Conservation (phyloP, 768 basidiomycete genomes). For the Termitomyces titanicus region DNA sequence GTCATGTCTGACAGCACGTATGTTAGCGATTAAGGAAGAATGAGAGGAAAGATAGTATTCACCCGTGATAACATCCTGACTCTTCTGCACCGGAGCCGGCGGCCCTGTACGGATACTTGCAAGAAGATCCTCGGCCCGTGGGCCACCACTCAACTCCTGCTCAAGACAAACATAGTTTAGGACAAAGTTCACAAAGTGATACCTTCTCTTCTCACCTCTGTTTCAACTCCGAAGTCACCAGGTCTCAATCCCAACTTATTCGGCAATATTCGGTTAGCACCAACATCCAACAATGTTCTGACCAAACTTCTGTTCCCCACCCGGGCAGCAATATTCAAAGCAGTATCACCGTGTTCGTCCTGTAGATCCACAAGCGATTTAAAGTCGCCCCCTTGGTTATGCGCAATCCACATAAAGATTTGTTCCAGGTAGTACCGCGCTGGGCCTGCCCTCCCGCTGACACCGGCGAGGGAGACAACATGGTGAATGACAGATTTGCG, state of each 20-base stretch:
- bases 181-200: not conserved
- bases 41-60: constrained; percentile 1
- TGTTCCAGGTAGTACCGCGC: constrained; percentile 92
- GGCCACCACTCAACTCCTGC: constrained; percentile 68
- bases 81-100: constrained; percentile 78
- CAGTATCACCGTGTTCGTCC: constrained; percentile 95
- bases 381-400: constrained; percentile 73
- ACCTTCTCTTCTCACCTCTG: constrained; percentile 55
- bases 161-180: not conserved
- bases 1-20: constrained; percentile 62
- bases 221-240: constrained; percentile 93
- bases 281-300: constrained; percentile 83
- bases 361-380: constrained; percentile 82
- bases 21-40: not conserved
- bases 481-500: constrained; percentile 90
- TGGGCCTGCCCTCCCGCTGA: constrained; percentile 79
- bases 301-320: constrained; percentile 90
- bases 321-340: constrained; percentile 90
- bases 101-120: constrained; percentile 71
- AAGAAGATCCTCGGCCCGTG: constrained; percentile 77
- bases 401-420: constrained; percentile 82
- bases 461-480: constrained; percentile 83
- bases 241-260: constrained; percentile 94
- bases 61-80: constrained; percentile 84
- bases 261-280: constrained; percentile 82